Base-by-base conservation (phyloP, 306 rosid genomes). In the Purshia tridentata region DNA sequence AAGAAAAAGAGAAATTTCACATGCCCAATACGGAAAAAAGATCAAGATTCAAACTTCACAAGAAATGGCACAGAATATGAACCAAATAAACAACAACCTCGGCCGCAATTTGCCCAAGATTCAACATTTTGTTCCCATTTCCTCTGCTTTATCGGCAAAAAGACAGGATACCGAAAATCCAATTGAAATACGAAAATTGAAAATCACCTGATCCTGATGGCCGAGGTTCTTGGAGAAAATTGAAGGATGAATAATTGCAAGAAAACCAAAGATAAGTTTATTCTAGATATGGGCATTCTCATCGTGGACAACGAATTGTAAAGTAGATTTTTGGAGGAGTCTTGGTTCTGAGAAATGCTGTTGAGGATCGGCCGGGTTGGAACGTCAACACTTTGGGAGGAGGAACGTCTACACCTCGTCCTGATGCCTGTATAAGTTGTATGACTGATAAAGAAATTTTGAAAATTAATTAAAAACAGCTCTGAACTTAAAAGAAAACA, bases 161-260 rank as follows among this genome's bases (percentile, higher is more conserved):
- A 62, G 4, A 41, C 40, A 29, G 16, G 0, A 58, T 12, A 29
- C n/a, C 35, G 35, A 51, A 56, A 3, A 41, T n/a, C 9, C 52
- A 55, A 23, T 3, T 5, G 6, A 11, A 52, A n/a, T 22, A 0
- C 14, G 23, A 44, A 37, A 64, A 44, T 29, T 29, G 16, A 50
- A 19, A 14, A 9, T 37, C n/a, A 55, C 1, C 14, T 0, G 54
- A 20, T 74, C 82, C 82, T 82, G 80, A 82, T 74, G 54, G 82
- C 86, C 29, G 72, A 57, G 47, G 63, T 59, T 78, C 50, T 65
- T 2, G 56, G 48, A 6, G 71, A 51, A 63, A 82, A 70, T 51
- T 64, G 78, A 64, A 74, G 50, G 71, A 82, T 16, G 16, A 82
- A 69, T 4, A 82, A 47, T 19, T 69, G 48, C 18, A 57, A 47